Base-by-base conservation (phyloP, 495 filamentous ascomycete genomes). In the Daldinia grandis region DNA sequence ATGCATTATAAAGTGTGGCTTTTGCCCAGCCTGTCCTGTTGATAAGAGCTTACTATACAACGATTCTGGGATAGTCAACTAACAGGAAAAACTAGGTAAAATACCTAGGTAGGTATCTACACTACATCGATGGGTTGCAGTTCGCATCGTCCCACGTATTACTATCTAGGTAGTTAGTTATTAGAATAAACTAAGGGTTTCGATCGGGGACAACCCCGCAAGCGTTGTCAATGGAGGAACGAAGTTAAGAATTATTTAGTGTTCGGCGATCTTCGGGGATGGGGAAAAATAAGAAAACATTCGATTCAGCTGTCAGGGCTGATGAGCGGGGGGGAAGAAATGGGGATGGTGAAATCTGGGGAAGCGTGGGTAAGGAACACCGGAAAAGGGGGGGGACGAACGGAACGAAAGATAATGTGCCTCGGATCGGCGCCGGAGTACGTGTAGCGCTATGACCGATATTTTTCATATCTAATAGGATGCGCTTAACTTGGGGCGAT, bases 171-270 rank as follows among this genome's bases (percentile, higher is more conserved):
- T 31, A 38, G 35, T 12, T 38, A 38, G 12, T 14, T 38, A 47
- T 47, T 47, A 24, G 17, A 47, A 9, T 10, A 25, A 55, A 57
- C 40, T 21, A 62, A 38, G 8, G 27, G 17, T 44, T 44, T 21
- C 12, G 55, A 62, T 60, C 50, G 69, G 64, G 64, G 69, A 61
- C 47, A 55, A 56, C 64, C 69, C 69, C 64, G 64, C 69, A 67
- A 31, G 40, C 4, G 12, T 49, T 54, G 10, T 14, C 17, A 71
- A 54, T 62, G 50, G 44, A 21, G n/a, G 25, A 40, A 58, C 33
- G 19, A 33, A 33, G 5, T 14, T 49, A 57, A 8, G 37, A 37
- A 10, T 21, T 47, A 21, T 47, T 47, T 47, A 47, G 42, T 47
- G 54, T 59, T 64, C 58, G 69, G 64, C 59, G 64, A 72, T 49